Evolutionary conservation across 176 grass and related monocot species (phyloP).

Genomic region (Musa schizocarpa): DNA sequence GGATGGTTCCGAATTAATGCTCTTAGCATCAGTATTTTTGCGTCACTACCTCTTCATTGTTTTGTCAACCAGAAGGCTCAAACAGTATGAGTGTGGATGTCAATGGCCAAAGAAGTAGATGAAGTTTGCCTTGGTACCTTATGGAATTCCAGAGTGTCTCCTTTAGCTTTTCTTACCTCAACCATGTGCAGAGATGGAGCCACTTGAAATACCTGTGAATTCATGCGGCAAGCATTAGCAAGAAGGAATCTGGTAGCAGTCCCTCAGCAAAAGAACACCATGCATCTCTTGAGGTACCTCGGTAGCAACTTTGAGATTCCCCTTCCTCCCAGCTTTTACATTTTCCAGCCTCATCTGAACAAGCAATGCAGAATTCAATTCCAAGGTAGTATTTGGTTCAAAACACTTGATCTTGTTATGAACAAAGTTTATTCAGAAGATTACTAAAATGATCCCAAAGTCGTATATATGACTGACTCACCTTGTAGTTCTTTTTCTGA

Average conservation of each 20-base stretch:
- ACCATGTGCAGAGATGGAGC: constrained; percentile 87
- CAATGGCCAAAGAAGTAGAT: neutral
- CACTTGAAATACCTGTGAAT: constrained; percentile 80
- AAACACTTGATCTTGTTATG: no score
- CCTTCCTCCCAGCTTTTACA: constrained; percentile 87
- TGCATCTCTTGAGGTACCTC: constrained; percentile 42
- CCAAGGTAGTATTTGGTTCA: neutral
- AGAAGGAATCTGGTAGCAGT: neutral
- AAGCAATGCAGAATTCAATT: constrained; percentile 13
- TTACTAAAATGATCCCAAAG: neutral
- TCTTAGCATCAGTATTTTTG: no score
- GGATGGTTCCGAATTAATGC: no score
- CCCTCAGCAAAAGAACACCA: neutral
- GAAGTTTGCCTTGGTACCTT: constrained; percentile 35
- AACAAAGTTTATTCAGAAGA: neutral
- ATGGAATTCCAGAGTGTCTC: constrained; percentile 95
- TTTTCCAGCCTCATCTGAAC: constrained; percentile 89
- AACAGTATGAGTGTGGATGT: no score
- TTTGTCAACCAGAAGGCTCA: no score
- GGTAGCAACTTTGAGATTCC: constrained; percentile 96
- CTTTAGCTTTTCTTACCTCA: constrained; percentile 83
- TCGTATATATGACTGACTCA: neutral
- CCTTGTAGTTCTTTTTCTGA: constrained; percentile 99
- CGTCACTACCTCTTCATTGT: no score
- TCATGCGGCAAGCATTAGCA: constrained; percentile 1